Base-by-base conservation (phyloP, 1,284 basidiomycete species). In the Meira nashicola region DNA sequence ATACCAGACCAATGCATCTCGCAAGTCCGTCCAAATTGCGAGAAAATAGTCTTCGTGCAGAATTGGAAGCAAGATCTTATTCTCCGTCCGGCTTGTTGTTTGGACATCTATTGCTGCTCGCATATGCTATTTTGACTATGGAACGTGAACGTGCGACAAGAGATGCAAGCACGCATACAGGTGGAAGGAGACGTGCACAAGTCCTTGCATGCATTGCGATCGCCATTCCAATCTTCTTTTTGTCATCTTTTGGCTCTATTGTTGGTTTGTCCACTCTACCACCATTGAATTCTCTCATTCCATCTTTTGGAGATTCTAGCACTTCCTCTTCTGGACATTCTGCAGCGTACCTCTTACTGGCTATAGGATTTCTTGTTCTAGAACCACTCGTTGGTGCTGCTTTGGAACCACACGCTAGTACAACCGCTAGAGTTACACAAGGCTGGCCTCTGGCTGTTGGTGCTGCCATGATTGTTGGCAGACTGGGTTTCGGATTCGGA, bases 371-470 rank as follows among this genome's bases (percentile, higher is more conserved):
- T 28, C 39, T 77, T 8, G 62, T 76, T 21, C 68, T 75, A 38
- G 75, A 77, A 38, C 67, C 69, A 11, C 60, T 77, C 10, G 64
- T 77, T 40, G 63, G 66, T 44, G 65, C 68, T 19, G 68, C 74
- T 21, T 62, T 77, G 15, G 73, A 76, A 49, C 58, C 70, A 8
- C 74, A 77, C 48, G 73, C 68, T 10, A 65, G 66, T 1, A 55
- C 68, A 8, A 57, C 65, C 23, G 59, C 68, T n/a, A 60, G 71
- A 14, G 70, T 71, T 1, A 55, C 58, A 6, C 74, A 76, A 38
- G 75, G 70, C 11, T 77, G 75, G 75, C 73, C 72, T 1, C 63
- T 75, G 19, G 73, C 67, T 3, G 64, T 73, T 4, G 59, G 71
- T 10, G 68, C 68, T 9, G 55, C 57, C 5, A 62, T 70, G 25